These are phyloP conservation scores for Monosporascus ibericus DNA, from an alignment of 2,329 filamentous ascomycete species.

Conservation along the genomic window DNA sequence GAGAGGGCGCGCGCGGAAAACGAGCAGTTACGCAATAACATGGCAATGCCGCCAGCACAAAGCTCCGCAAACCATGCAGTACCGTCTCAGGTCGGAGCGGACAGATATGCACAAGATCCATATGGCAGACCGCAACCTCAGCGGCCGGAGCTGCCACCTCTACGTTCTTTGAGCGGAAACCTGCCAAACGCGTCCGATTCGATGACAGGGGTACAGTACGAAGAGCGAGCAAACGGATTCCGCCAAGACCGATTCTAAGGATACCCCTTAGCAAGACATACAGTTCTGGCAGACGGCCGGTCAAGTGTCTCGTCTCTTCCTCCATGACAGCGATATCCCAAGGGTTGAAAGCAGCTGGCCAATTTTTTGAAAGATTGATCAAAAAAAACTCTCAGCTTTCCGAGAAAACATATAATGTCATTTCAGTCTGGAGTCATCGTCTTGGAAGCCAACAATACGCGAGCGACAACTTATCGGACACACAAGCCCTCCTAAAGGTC, in stretches of 20 bases:
- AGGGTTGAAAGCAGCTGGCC: too few relatives aligned
- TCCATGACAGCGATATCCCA: too few relatives aligned
- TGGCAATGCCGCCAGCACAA: constrained; percentile 16
- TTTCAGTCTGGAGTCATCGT: too few relatives aligned
- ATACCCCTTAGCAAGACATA: not conserved
- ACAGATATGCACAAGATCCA: constrained; percentile 24
- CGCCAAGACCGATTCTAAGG: constrained; percentile 30
- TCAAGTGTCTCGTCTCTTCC: too few relatives aligned
- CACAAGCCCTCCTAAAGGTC: too few relatives aligned
- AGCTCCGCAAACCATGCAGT: constrained; percentile 16
- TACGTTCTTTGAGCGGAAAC: constrained; percentile 44
- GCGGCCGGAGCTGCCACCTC: constrained; percentile 50
- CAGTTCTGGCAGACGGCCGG: too few relatives aligned
- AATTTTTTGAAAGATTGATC: too few relatives aligned
- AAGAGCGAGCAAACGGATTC: constrained; percentile 42
- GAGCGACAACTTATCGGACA: too few relatives aligned
- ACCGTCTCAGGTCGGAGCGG: constrained; percentile 20
- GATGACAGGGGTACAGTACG: constrained; percentile 63
- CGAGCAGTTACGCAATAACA: constrained; percentile 36
- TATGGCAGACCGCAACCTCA: constrained; percentile 19
- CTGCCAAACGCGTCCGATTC: constrained; percentile 45
- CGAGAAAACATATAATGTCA: too few relatives aligned
- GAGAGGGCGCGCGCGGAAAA: constrained; percentile 42
- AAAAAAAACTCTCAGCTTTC: too few relatives aligned
- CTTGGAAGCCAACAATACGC: too few relatives aligned